Evolutionary conservation across 306 rosid species (phyloP).

Genomic region (Echinosophora koreensis): DNA sequence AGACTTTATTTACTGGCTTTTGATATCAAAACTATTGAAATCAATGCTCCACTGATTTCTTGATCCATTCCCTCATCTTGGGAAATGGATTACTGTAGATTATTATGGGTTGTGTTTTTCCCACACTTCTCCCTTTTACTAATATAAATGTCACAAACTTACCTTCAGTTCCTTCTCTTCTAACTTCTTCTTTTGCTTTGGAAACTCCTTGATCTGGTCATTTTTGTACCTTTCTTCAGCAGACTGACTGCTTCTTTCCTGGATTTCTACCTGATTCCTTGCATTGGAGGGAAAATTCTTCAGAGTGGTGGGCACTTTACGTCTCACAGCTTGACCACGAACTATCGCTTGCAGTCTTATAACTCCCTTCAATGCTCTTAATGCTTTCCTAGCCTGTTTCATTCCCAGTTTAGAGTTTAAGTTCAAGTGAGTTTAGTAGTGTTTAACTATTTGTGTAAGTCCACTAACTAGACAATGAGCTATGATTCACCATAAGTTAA

Average conservation of each 20-base stretch:
- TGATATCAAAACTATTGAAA: background rate
- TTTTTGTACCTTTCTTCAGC: constrained; percentile 37
- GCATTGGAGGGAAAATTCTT: constrained; percentile 48
- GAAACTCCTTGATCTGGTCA: constrained; percentile 42
- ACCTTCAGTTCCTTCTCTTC: constrained; percentile 63
- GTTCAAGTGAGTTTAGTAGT: constrained; percentile 28
- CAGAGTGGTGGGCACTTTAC: constrained; percentile 46
- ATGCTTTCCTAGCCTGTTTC: constrained; percentile 88
- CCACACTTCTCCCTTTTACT: constrained; percentile 3
- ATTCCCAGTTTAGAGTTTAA: constrained; percentile 23
- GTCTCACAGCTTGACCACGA: constrained; percentile 85
- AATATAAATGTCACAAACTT: background rate
- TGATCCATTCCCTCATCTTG: constrained; percentile 9
- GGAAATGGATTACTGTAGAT: constrained; percentile 3
- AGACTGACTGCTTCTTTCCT: constrained; percentile 44
- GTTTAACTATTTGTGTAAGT: background rate
- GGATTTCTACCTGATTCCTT: constrained; percentile 43
- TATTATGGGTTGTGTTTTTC: constrained; percentile 11
- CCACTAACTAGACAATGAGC: background rate
- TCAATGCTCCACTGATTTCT: constrained; percentile 1
- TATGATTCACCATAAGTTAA: constrained; percentile 20
- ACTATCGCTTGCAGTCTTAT: constrained; percentile 84
- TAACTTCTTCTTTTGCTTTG: constrained; percentile 52
- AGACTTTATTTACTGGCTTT: background rate
- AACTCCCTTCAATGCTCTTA: constrained; percentile 82